Base-by-base conservation (phyloP, 257 asterid genomes). In the Verbascum thapsus region DNA sequence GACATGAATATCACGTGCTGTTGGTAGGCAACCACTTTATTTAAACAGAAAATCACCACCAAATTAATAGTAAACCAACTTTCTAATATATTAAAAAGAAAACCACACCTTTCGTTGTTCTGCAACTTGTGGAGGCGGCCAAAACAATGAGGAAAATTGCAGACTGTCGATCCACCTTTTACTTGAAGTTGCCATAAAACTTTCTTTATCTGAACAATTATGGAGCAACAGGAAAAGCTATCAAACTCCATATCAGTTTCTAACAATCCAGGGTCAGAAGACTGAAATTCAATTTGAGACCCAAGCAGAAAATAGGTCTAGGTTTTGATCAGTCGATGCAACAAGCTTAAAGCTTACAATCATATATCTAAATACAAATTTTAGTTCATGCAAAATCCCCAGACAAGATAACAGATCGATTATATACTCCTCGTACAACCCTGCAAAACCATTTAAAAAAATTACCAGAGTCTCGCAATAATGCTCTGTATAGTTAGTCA, bases 111-210 rank as follows among this genome's bases (percentile, higher is more conserved):
- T 85, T 8, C 88, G 77, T 59, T 87, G 90, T 23, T 73, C 85
- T 34, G 73, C 68, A 65, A 85, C 90, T 52, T 72, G 88, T 22
- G 96, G 95, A 37, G 96, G 95, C 11, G 83, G 88, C 82, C 85
- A 81, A 69, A 83, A 90, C 76, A 90, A 64, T 22, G 95, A 83
- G 48, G 95, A 85, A 67, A 72, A 81, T 72, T 85, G 91, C 69
- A 87, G 77, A 58, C 88, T 75, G 35, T 87, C 91, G 23, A 81
- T 90, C 97, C 97, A 90, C 78, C 85, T 87, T 79, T 80, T 88
- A 51, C 70, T 74, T 68, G 84, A 75, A 78, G 80, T 73, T 54
- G 84, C 90, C 95, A 85, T 85, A 10, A 26, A 26, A 61, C 73
- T 67, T 72, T 63, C n/a, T 67, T 5, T 71, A 78, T 76, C 54